phyloP scores from a whole-genome alignment of 805 yeast genomes.

The Hyphopichia homilentoma region DNA sequence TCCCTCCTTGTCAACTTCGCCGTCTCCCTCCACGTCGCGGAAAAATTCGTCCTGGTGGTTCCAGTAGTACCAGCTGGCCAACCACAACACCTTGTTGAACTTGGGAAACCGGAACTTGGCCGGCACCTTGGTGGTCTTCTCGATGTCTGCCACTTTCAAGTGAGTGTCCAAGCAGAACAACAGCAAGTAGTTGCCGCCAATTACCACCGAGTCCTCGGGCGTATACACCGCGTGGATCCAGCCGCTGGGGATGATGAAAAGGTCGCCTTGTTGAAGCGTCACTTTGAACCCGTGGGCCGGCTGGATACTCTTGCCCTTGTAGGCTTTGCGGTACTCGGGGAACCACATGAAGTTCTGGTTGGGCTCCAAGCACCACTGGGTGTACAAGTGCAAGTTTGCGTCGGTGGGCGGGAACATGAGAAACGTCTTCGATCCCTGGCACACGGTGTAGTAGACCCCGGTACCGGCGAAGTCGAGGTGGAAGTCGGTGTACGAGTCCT shows the following conservation, averaged over 20 bases:
- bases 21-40: slow-evolving; percentile 13
- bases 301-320: slow-evolving; percentile 23
- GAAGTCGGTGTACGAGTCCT: slow-evolving; percentile 79
- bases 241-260: slow-evolving; percentile 82
- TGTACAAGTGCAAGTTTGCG: slow-evolving; percentile 56
- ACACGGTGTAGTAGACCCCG: slow-evolving; percentile 80
- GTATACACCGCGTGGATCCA: slow-evolving; percentile 93
- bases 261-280: slow-evolving; percentile 58
- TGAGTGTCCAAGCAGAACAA: slow-evolving; percentile 60
- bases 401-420: slow-evolving; percentile 76
- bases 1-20: too few species aligned
- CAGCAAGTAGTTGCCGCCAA: slow-evolving; percentile 87
- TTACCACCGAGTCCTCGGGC: slow-evolving; percentile 72
- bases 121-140: slow-evolving; percentile 67
- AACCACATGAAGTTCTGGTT: slow-evolving; percentile 64
- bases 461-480: slow-evolving; percentile 93
- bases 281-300: slow-evolving; percentile 50
- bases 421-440: slow-evolving; percentile 72
- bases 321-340: slow-evolving; percentile 43
- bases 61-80: slow-evolving; percentile 48
- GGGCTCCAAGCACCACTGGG: slow-evolving; percentile 66
- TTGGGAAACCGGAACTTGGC: slow-evolving; percentile 74
- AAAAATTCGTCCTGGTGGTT: slow-evolving; percentile 21
- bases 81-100: slow-evolving; percentile 69
- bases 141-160: slow-evolving; percentile 57